Evolutionary conservation across 108 stramenopile genomes (phyloP).

Genomic region (Skeletonema marinoi): DNA sequence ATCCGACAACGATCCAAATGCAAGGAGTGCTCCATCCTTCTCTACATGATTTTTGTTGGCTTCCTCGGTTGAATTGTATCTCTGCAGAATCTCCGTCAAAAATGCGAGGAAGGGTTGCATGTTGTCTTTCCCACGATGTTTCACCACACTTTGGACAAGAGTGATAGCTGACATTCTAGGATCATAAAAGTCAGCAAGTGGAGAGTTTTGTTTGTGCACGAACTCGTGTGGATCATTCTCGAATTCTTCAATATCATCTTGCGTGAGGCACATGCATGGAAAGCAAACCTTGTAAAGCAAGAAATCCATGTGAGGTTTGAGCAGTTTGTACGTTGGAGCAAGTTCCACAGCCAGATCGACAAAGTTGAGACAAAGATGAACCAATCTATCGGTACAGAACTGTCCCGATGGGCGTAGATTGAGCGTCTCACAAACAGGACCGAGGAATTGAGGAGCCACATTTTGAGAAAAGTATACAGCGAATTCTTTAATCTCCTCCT

Average conservation of each 20-base stretch:
- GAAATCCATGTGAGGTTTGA: slow-evolving; percentile 98
- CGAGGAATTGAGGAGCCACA: slow-evolving; percentile 87
- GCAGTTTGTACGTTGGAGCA: slow-evolving; percentile 91
- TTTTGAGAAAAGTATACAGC: slow-evolving; percentile 87
- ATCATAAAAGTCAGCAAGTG: slow-evolving; percentile 94
- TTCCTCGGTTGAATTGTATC: slow-evolving; percentile 75
- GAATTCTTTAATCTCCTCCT: slow-evolving; percentile 87
- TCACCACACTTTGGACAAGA: slow-evolving; percentile 89
- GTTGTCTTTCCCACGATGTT: slow-evolving; percentile 91
- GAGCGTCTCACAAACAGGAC: slow-evolving; percentile 89
- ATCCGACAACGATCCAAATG: slow-evolving; percentile 87
- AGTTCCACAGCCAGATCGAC: slow-evolving; percentile 92
- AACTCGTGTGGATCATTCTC: slow-evolving; percentile 97
- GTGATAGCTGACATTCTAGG: slow-evolving; percentile 93
- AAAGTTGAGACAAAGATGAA: slow-evolving; percentile 92
- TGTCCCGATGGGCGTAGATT: slow-evolving; percentile 85
- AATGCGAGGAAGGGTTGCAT: slow-evolving; percentile 83
- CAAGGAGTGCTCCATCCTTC: slow-evolving; percentile 92
- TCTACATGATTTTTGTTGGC: slow-evolving; percentile 82
- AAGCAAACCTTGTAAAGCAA: slow-evolving; percentile 96
- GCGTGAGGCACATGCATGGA: slow-evolving; percentile 89
- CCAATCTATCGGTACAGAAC: slow-evolving; percentile 95
- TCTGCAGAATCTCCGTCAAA: slow-evolving; percentile 81
- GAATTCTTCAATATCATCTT: slow-evolving; percentile 90
- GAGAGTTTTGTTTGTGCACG: slow-evolving; percentile 93